phyloP scores from a whole-genome alignment of 331 rosid genomes.

The Phaseolus coccineus region DNA sequence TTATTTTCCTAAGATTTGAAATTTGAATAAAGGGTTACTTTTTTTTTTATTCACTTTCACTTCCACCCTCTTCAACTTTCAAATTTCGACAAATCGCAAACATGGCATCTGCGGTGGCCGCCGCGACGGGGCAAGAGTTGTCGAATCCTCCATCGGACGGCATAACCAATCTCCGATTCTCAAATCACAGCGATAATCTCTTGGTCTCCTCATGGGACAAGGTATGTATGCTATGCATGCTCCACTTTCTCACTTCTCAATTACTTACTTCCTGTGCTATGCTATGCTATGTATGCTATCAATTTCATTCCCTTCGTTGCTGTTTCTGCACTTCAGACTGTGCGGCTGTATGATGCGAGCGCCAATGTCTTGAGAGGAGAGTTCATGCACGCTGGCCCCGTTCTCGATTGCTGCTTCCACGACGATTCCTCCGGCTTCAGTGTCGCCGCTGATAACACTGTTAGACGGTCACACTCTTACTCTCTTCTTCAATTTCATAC shows the following conservation, averaged over 20 bases:
- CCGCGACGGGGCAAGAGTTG: constrained; percentile 81
- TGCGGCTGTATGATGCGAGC: constrained; percentile 89
- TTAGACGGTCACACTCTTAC: constrained; percentile 59
- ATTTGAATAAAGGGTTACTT: neutral
- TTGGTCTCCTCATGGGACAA: constrained; percentile 99
- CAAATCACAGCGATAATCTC: constrained; percentile 86
- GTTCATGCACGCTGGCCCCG: constrained; percentile 83
- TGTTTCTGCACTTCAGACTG: constrained; percentile 43
- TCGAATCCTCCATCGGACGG: constrained; percentile 89
- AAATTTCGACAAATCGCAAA: neutral
- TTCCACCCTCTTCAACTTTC: neutral
- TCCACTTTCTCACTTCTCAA: neutral
- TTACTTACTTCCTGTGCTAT: no score
- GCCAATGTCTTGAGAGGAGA: constrained; percentile 82
- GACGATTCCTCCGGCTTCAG: constrained; percentile 96
- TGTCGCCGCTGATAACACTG: constrained; percentile 79
- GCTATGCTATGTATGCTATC: no score
- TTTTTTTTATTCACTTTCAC: no score
- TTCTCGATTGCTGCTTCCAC: constrained; percentile 95
- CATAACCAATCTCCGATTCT: constrained; percentile 92
- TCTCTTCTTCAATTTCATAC: neutral
- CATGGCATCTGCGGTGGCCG: constrained; percentile 43
- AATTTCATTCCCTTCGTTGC: neutral
- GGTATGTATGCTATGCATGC: constrained; percentile 46
- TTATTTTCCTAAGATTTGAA: neutral